Evolutionary conservation across 2,329 filamentous ascomycete genomes (phyloP), one percentile per base, ranked within the genome.

Genomic region (Cadophora luteo-olivacea): DNA sequence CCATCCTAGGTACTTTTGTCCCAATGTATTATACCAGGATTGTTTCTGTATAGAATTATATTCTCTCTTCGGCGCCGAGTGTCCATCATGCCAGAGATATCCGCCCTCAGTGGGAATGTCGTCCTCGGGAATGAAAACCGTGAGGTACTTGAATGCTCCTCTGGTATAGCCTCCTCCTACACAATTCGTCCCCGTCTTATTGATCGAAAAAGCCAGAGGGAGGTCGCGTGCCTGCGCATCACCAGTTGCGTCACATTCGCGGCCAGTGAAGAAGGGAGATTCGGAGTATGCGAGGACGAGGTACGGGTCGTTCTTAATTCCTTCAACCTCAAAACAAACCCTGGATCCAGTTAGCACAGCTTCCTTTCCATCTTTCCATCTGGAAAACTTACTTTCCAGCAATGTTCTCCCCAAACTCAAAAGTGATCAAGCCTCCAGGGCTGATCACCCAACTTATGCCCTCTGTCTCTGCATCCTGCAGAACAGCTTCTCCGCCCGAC

Each of bases 351-450:
- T 68, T 64, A 69, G 64, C 57, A 60, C 11, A 66, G 12, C 24
- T n/a, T 25, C 49, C 8, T 12, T 5, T 25, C 11, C 22, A 11
- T 25, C 19, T 48, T 3, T 5, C 3, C 9, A 38, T 12, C 33
- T 11, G 29, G 1, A 49, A 36, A 6, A 64, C 76, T 61, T 73
- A 81, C 80, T 79, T 75, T 60, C 81, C 81, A 55, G 75, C 77
- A 68, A 81, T 80, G 65, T 82, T 82, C 74, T 82, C 78, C 4
- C 69, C 75, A 68, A 82, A 82, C 64, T 80, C 80, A 57, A 80
- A 76, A 6, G 79, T 81, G 66, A 82, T 70, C 54, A 78, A 71
- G 16, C 78, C 79, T 24, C 80, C 68, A 79, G 76, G 65, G 38
- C 71, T 66, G 25, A 77, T 69, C 38, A 54, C 67, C 66, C 69